Percentiles rank a stretch among this genome's conserved stretches.
Conservation (phyloP, 352 stramenopile genomes). For the Phytopythium delawarense region DNA sequence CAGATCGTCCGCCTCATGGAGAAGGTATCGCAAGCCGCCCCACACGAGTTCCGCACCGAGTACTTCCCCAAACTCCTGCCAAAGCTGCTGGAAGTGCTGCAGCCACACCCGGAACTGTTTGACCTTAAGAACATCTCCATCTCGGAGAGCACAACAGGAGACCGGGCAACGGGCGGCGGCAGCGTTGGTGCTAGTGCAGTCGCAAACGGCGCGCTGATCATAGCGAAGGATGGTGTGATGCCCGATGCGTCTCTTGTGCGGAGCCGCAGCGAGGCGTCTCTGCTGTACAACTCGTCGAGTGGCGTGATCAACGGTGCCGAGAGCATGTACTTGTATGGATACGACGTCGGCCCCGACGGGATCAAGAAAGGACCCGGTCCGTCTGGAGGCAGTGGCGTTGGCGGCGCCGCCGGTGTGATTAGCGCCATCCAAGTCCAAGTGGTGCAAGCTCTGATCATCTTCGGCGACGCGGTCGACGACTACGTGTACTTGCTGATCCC, state of each 20-base stretch:
- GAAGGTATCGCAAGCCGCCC: constrained; percentile 72
- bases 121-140: not conserved
- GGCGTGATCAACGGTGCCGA: not conserved
- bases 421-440: constrained; percentile 73
- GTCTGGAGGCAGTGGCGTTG: constrained; percentile 9
- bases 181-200: constrained; percentile 9
- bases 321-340: constrained; percentile 5
- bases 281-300: not conserved
- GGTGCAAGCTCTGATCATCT: constrained; percentile 88
- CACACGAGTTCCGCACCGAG: constrained; percentile 71
- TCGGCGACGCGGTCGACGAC: constrained; percentile 90
- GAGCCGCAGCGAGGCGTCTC: constrained; percentile 2
- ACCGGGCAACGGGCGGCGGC: not conserved
- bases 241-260: not conserved
- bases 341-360: not conserved
- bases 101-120: constrained; percentile 71
- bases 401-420: constrained; percentile 18
- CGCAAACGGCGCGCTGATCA: constrained; percentile 18
- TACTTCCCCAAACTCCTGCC: constrained; percentile 89
- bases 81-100: constrained; percentile 84
- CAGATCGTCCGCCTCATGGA: constrained; percentile 96
- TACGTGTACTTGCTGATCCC: constrained; percentile 95
- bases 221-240: not conserved
- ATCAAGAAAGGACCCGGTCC: constrained; percentile 3
- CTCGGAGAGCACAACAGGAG: not conserved